A percentile compares a stretch with the other conserved stretches of the same genome.
These are phyloP conservation scores for Fusarium begoniae DNA, from an alignment of 2,329 filamentous ascomycete genomes.

Conservation along the genomic window DNA sequence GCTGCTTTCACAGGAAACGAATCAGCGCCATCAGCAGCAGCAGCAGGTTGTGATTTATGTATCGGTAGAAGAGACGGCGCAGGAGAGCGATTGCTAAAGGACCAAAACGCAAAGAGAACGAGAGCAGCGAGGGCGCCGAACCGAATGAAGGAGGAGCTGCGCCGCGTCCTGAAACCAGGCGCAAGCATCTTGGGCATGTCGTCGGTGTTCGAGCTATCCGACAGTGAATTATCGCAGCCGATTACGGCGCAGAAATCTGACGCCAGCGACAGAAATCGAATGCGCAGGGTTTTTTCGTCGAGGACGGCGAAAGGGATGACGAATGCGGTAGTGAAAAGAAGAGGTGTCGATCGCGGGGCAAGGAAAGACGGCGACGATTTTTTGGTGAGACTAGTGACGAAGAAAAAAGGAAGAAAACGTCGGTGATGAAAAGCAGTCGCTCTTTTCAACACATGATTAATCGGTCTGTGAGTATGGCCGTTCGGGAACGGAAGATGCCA, in stretches of 20 bases:
- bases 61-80: slow-evolving; percentile 4
- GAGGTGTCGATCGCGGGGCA: slow-evolving; percentile 24
- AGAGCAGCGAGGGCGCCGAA: slow-evolving; percentile 51
- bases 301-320: slow-evolving; percentile 21
- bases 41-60: slow-evolving; percentile 6
- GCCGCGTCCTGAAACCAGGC: slow-evolving; percentile 54
- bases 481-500: slow-evolving; percentile 19
- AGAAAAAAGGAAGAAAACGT: neutral
- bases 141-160: slow-evolving; percentile 55
- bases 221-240: neutral
- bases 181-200: slow-evolving; percentile 49
- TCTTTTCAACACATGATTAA: slow-evolving; percentile 29
- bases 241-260: slow-evolving; percentile 25
- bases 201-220: neutral
- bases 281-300: slow-evolving; percentile 21
- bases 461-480: neutral
- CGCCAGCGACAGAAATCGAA: slow-evolving; percentile 36
- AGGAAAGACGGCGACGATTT: neutral
- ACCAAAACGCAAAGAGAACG: slow-evolving; percentile 47
- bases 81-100: slow-evolving; percentile 35
- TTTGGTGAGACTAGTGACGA: neutral
- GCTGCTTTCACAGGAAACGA: neutral
- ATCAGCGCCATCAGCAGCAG: neutral
- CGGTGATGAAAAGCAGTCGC: slow-evolving; percentile 1
- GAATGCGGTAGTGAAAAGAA: slow-evolving; percentile 3